Evolutionary conservation across 1,284 basidiomycete species (phyloP).

Genomic region (Pyrrhoderma noxium): DNA sequence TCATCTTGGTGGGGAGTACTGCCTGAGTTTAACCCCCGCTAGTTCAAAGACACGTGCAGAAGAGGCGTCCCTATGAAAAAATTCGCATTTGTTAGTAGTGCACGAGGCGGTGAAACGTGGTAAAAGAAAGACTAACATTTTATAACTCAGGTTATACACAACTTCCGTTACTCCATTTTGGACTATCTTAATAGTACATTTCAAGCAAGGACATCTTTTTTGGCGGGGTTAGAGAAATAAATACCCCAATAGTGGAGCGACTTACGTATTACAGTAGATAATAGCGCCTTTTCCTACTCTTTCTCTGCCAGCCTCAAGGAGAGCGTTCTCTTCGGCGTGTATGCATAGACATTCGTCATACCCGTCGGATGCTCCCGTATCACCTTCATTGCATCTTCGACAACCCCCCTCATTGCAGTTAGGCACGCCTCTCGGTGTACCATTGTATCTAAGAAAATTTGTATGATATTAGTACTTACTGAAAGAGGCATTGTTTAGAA

Average conservation of each 20-base stretch:
- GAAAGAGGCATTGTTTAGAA: background rate
- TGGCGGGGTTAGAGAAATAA: slow-evolving; percentile 1
- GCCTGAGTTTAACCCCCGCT: slow-evolving; percentile 72
- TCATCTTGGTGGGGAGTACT: slow-evolving; percentile 40
- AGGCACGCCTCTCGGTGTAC: slow-evolving; percentile 82
- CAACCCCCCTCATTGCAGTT: slow-evolving; percentile 93
- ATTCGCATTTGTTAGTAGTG: background rate
- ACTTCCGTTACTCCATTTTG: slow-evolving; percentile 92
- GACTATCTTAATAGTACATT: slow-evolving; percentile 95
- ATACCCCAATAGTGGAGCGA: slow-evolving; percentile 10
- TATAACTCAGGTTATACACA: slow-evolving; percentile 93
- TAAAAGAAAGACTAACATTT: slow-evolving; percentile 58
- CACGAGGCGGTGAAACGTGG: too few relatives aligned
- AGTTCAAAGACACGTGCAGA: slow-evolving; percentile 71
- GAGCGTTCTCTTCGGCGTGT: slow-evolving; percentile 97
- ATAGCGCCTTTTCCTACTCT: slow-evolving; percentile 77
- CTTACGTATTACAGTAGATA: slow-evolving; percentile 85
- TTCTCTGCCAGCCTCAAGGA: slow-evolving; percentile 87
- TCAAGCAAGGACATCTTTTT: slow-evolving; percentile 88
- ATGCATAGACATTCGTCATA: slow-evolving; percentile 87
- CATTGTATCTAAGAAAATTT: slow-evolving; percentile 71
- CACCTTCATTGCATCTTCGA: slow-evolving; percentile 63
- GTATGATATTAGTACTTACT: background rate
- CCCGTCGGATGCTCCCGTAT: slow-evolving; percentile 39
- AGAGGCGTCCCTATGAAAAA: slow-evolving; percentile 58